phyloP scores from a whole-genome alignment of 1,284 basidiomycete genomes.

The Malassezia arunalokei region DNA sequence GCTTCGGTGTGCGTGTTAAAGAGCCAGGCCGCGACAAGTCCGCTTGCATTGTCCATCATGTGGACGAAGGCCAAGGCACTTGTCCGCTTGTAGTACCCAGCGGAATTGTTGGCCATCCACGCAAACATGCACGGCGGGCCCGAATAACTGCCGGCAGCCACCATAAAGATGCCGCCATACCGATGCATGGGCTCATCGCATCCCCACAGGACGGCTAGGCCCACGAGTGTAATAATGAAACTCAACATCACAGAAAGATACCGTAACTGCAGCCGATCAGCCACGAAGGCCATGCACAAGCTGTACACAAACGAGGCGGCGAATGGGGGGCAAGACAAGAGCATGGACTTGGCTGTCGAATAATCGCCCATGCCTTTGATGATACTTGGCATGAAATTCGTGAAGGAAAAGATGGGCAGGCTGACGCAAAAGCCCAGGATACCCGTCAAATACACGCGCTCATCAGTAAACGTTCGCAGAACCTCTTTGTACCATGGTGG shows the following conservation, averaged over 20 bases:
- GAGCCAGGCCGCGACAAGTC: slow-evolving; percentile 29
- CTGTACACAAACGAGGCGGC: slow-evolving; percentile 30
- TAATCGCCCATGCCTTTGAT: slow-evolving; percentile 24
- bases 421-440: slow-evolving; percentile 27
- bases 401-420: slow-evolving; percentile 25
- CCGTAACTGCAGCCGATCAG: slow-evolving; percentile 28
- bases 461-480: slow-evolving; percentile 24
- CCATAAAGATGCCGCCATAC: slow-evolving; percentile 33
- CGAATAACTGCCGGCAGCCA: slow-evolving; percentile 26
- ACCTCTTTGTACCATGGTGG: slow-evolving; percentile 21
- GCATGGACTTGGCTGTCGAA: slow-evolving; percentile 21
- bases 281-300: slow-evolving; percentile 24
- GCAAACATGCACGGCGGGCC: slow-evolving; percentile 13
- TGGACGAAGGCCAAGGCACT: slow-evolving; percentile 28
- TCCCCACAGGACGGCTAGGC: slow-evolving; percentile 26
- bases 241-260: slow-evolving; percentile 19
- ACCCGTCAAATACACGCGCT: slow-evolving; percentile 21
- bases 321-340: slow-evolving; percentile 34
- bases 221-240: slow-evolving; percentile 22
- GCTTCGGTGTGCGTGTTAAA: slow-evolving; percentile 22
- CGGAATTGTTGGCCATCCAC: slow-evolving; percentile 22
- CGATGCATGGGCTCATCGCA: slow-evolving; percentile 10
- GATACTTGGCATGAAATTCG: slow-evolving; percentile 39
- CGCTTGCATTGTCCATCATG: slow-evolving; percentile 31
- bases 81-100: slow-evolving; percentile 31